Base-by-base conservation (phyloP, 108 stramenopile species). In the Heterococcus sp. region DNA sequence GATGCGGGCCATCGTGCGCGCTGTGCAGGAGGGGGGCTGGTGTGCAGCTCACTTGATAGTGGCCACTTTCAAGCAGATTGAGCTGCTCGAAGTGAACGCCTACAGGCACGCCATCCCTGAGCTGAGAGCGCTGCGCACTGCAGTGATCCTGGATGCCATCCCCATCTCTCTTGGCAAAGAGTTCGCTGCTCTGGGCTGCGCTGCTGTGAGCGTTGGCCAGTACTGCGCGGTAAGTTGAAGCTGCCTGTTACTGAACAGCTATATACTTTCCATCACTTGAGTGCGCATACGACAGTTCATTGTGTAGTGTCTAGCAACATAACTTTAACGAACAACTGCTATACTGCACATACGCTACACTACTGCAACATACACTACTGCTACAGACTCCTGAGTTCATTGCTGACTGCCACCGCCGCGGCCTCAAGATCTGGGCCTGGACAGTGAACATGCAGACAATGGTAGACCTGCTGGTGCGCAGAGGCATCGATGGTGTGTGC, bases 71-170 rank as follows among this genome's bases (percentile, higher is more conserved):
- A 71, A 65, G 70, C 79, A 81, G 72, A 33, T 81, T 37, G 79
- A 81, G 29, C 79, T 81, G 11, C 70, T 81, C 66, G 58, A 81
- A 72, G 69, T 81, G 2, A 81, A 81, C 79, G 79, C 79, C 2
- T 81, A 68, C 65, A 63, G 79, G 37, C 69, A 72, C 39, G 72
- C 79, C 1, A 63, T 81, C 31, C 72, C 79, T 30, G 79, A 73
- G 72, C 79, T 81, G 34, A 33, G 64, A 4, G 37, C 39, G n/a
- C 69, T 81, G 63, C 79, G 79, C 72, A 81, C 79, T 14, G 79
- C 65, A 32, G 72, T 38, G 66, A 72, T 81, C 66, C 35, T 81
- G 68, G 79, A 81, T 33, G 79, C 71, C 2, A 63, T 72, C 3
- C 79, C 79, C 3, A 65, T 81, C 26, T 35, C 70, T 1, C 72